Base-by-base conservation (phyloP, 2,329 filamentous ascomycete species). In the Atkinsonella hypoxylon region DNA sequence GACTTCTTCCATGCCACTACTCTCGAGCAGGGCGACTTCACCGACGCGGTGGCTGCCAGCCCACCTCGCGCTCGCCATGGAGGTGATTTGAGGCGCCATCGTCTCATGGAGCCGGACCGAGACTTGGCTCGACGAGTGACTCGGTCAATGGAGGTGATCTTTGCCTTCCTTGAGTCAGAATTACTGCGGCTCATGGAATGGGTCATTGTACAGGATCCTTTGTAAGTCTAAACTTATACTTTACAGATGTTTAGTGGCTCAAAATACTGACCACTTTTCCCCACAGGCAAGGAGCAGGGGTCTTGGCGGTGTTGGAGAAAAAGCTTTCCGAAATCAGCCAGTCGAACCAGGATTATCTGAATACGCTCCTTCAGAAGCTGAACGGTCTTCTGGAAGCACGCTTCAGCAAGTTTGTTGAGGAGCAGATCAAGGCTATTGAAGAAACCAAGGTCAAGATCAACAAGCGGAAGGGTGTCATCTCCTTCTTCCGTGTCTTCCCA, bases 381-480 rank as follows among this genome's bases (percentile, higher is more conserved):
- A 87, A 93, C 58, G 78, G 81, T 51, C 79, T 79, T 41, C 73
- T 97, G 17, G 81, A 85, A 57, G 77, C 79, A 2, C 79, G 87
- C 2, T 96, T 95, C 70, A 82, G 78, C 54, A 89, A 87, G 55
- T 96, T 97, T 59, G 82, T 97, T 9, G 91, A 97, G 57, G 89
- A 95, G 56, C 93, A 98, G 65, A 86, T 97, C 53, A 87, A 88
- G 26, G 90, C 89, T 5, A 95, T 97, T 56, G 93, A 97, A 68
- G 93, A 97, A 54, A 97, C 90, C 39, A 97, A 97, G 69, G 91
- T 98, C 66, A 96, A 96, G 73, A 89, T 96, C 69, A 96, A 95
- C 74, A 97, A 97, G 74, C 85, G 93, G 58, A 96, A 94, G 70
- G 91, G 93, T 11, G 88, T 98, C 51, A 96, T 97, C 60, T 83